Evolutionary conservation across 2,329 filamentous ascomycete genomes (phyloP), one percentile per base, ranked within the genome.

Genomic region (Calonectria ilicicola): DNA sequence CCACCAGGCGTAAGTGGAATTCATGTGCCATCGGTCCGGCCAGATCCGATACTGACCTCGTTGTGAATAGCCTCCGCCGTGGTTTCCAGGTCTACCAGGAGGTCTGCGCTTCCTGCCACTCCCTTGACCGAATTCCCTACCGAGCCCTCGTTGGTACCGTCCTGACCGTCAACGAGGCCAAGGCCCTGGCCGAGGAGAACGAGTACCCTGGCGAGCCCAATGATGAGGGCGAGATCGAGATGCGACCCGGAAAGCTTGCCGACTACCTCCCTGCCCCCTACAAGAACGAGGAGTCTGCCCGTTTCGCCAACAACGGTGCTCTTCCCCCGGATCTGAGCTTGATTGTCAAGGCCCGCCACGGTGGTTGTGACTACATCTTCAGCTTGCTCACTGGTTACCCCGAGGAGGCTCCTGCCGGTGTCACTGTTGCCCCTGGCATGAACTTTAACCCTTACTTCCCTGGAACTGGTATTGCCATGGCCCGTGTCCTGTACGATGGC

Each of bases 391-490:
- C 97, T 69, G 97, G 97, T 80, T 99, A 99, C 87, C 97, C 97
- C 73, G 97, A 99, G 80, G 97, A 99, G 88, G 91, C 95, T 73
- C 97, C 97, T 67, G 95, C 97, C 65, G 97, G 97, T 84, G 95
- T 94, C 75, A 88, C 91, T 81, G 93, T 99, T 73, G 93, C 92
- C 81, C 92, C 93, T 74, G 97, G 97, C 82, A 93, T 99, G 87
- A 98, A 98, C 93, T 99, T 99, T 92, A 99, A 99, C 92, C 97
- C 97, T 74, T 99, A 98, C 91, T 99, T 99, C 93, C 97, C 97
- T 71, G 97, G 97, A 84, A 98, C 97, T 80, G 96, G 96, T 84
- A 99, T 99, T 85, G 97, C 94, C 82, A 99, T 99, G 97, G 96
- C 93, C 81, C 96, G 97, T 92, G 97, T 98, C 74, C 92, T 99